phyloP scores from a whole-genome alignment of 352 stramenopile genomes.

The Thraustochytrium aureum region DNA sequence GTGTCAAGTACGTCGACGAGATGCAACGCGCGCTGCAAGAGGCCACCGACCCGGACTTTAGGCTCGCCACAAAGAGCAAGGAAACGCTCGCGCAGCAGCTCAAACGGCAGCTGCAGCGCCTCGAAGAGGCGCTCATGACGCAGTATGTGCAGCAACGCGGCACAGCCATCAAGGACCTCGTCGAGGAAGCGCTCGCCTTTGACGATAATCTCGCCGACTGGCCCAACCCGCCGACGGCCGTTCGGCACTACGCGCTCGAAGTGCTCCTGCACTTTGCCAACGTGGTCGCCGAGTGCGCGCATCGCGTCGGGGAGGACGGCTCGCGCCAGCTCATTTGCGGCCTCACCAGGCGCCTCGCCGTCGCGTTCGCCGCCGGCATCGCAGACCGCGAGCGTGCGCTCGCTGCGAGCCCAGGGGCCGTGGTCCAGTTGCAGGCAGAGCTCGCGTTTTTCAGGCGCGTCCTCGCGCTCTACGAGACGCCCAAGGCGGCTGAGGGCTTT shows the following conservation, averaged over 20 bases:
- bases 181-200: conserved; percentile 8
- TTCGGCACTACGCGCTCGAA: conserved; percentile 46
- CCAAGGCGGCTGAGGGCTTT: conserved; percentile 37
- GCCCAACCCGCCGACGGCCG: conserved; percentile 2
- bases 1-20: neutral
- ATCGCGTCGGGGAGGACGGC: neutral
- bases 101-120: conserved; percentile 7
- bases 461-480: conserved; percentile 24
- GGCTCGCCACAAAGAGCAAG: neutral
- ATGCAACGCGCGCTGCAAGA: conserved; percentile 3
- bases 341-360: conserved; percentile 33
- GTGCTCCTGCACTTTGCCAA: conserved; percentile 16
- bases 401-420: neutral
- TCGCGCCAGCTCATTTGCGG: conserved; percentile 36
- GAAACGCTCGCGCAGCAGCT: neutral
- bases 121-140: conserved; percentile 48
- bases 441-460: conserved; percentile 2
- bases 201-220: conserved; percentile 11
- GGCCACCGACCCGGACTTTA: conserved; percentile 24
- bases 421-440: conserved; percentile 30
- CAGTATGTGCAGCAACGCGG: conserved; percentile 46
- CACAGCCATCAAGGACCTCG: conserved; percentile 21
- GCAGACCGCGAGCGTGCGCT: neutral
- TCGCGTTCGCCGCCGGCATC: conserved; percentile 2
- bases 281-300: conserved; percentile 27